Evolutionary conservation across 805 yeast genomes (phyloP), one percentile per base, ranked within the genome.

Genomic region (Cyberlindnera misumaiensis): DNA sequence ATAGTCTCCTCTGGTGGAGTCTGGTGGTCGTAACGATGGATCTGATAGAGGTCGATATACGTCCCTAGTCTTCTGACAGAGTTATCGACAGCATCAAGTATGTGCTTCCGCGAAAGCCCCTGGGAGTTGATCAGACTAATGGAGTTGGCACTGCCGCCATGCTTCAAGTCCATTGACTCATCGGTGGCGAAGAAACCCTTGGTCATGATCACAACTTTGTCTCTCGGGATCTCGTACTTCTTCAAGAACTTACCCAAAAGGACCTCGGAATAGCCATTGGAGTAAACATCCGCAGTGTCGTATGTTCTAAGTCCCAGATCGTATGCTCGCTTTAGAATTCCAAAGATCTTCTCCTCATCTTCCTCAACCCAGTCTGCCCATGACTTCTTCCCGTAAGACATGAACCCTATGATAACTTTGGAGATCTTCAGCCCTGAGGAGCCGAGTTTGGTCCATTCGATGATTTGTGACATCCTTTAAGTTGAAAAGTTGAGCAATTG

Each of bases 211-310:
- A 75, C 78, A 39, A 77, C 66, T 31, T 64, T 65, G 32, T 72
- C 74, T 43, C 83, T 64, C 5, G 66, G 66, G 46, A 77, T 78
- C 34, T 69, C 59, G 59, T 64, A 75, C 43, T 65, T 62, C 46
- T 66, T 65, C 43, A 77, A 48, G 47, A 75, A 77, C 53, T 74
- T 74, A n/a, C 79, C 75, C 14, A 78, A 40, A 3, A 75, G 42
- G 4, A 52, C 48, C 52, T 76, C 83, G 25, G 75, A 68, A 10
- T 49, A 34, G 6, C 82, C 71, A 45, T 67, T 68, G 20, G 72
- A 64, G 47, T 73, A 73, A 11, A 58, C 51, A 47, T 72, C 70
- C 3, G 77, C 77, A 6, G 77, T 73, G 46, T 72, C 79, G 44
- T 58, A 73, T 2, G 75, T 72, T 43, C 75, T 57, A 18, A 72